Evolutionary conservation across 2,329 filamentous ascomycete species (phyloP), one percentile per base, ranked within the genome.

Genomic region (Blumeria hordei): DNA sequence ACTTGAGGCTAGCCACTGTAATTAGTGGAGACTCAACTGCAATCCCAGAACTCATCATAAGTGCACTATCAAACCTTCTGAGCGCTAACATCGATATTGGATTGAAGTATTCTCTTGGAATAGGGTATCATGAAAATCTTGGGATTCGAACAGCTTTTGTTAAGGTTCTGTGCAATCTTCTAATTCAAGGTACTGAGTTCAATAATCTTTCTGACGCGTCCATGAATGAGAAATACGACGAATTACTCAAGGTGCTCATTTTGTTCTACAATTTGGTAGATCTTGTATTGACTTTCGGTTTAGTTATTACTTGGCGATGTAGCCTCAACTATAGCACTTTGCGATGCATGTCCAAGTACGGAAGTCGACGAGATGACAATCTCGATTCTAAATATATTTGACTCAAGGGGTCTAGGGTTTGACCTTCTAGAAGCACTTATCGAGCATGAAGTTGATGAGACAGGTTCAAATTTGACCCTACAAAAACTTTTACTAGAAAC

Each of bases 11-110:
- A 58, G 67, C 67, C n/a, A 61, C 69, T 3, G 59, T 67, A 1
- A 63, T 66, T 39, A 71, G 73, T 49, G 77, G 81, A 43, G 78
- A 81, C 52, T 65, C 69, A 11, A 67, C 71, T 12, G 74, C 75
- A 1, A 74, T 72, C 35, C 74, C 78, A 4, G 80, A 83, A 58
- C 69, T 83, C 35, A 75, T 79, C 4, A 83, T 84, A 58, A 77
- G 73, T 10, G 81, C 82, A 12, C 67, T 84, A 11, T 83, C 80
- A 1, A 84, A 84, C 59, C 70, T 84, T 1, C 67, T 84, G 7
- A 83, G 80, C 61, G 79, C 80, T 3, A 84, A 84, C 59, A 81
- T 84, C 35, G 80, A 84, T 60, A 79, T 84, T 39, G 80, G 80
- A 2, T 67, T 84, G 51, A 83, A 84, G 62, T 78, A 83, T 63